Conservation (phyloP, 1,284 basidiomycete genomes). For the Nidula niveotomentosa region DNA sequence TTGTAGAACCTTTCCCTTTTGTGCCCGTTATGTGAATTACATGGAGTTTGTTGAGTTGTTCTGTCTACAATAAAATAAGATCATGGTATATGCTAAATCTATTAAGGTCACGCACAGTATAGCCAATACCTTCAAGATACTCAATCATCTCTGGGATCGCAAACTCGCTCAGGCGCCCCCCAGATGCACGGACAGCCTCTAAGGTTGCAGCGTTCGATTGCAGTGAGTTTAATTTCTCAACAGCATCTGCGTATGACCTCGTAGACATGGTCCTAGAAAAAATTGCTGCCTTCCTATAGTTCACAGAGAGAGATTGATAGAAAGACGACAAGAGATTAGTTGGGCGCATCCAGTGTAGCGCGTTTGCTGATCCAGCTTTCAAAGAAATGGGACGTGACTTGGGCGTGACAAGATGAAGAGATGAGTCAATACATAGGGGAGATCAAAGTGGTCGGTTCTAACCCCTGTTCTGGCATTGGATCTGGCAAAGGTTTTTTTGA, state of each 20-base stretch:
- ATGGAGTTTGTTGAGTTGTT: conserved; percentile 86
- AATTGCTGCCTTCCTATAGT: background rate
- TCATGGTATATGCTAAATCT: background rate
- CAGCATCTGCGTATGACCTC: conserved; percentile 76
- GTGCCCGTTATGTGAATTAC: conserved; percentile 98
- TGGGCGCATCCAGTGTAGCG: background rate
- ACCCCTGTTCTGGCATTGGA: no score
- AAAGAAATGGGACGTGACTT: no score
- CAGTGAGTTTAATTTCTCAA: conserved; percentile 86
- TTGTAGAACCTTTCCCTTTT: conserved; percentile 98
- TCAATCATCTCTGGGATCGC: conserved; percentile 91
- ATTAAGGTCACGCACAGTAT: conserved; percentile 56
- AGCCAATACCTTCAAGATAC: conserved; percentile 87
- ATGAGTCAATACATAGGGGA: no score
- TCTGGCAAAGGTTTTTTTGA: no score
- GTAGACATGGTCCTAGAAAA: conserved; percentile 45
- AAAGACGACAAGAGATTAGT: conserved; percentile 8
- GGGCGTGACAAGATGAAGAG: background rate
- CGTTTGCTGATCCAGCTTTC: background rate
- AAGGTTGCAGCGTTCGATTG: conserved; percentile 94
- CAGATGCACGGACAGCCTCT: conserved; percentile 80
- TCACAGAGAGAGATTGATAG: conserved; percentile 7
- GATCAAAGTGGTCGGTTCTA: conserved; percentile 18
- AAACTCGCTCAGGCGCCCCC: conserved; percentile 66
- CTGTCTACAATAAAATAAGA: conserved; percentile 47